Base-by-base conservation (phyloP, 1,284 basidiomycete species). In the Malassezia japonica region DNA sequence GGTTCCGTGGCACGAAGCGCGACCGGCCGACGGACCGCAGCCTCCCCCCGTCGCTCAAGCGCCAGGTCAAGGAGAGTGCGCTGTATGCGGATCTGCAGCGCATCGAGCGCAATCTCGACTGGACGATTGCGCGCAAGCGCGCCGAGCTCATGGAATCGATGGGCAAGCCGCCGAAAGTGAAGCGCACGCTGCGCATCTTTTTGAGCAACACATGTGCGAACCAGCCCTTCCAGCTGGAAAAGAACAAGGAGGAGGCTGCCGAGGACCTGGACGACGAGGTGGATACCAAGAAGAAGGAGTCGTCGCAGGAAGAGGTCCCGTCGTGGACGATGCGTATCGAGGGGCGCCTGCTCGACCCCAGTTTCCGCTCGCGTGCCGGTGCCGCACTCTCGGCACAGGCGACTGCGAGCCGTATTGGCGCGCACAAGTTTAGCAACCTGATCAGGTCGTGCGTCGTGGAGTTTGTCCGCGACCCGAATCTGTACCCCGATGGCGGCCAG, bases 271-370 rank as follows among this genome's bases (percentile, higher is more conserved):
- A 37, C 21, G 43, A 29, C 31, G 48, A 53, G 38, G 37, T 32
- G 56, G 15, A 49, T 43, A 10, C n/a, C 56, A 24, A 50, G 56
- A 18, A 23, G 48, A 62, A 56, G 38, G 43, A 60, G 41, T 36
- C 18, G 3, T 42, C 27, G 15, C 56, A 50, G 12, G 45, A 28
- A 15, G 54, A 60, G 40, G 16, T 92, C 16, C 87, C 91, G 1
- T 86, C 87, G 0, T 96, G 89, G 89, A 81, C 83, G 33, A 77
- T 95, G 50, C 84, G 82, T 68, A 81, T 95, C 50, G 90, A 95
- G 64, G 91, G 91, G 0, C 79, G 90, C 45, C 70, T 96, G 51
- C 77, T 95, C 3, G 78, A 79, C 52, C 64, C 65, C 0, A 62
- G 57, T 21, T 66, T 64, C 50, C 56, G 60, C 28, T 64, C 65